phyloP scores from a whole-genome alignment of 2,329 filamentous ascomycete genomes.

The Cryphonectria radicalis region DNA sequence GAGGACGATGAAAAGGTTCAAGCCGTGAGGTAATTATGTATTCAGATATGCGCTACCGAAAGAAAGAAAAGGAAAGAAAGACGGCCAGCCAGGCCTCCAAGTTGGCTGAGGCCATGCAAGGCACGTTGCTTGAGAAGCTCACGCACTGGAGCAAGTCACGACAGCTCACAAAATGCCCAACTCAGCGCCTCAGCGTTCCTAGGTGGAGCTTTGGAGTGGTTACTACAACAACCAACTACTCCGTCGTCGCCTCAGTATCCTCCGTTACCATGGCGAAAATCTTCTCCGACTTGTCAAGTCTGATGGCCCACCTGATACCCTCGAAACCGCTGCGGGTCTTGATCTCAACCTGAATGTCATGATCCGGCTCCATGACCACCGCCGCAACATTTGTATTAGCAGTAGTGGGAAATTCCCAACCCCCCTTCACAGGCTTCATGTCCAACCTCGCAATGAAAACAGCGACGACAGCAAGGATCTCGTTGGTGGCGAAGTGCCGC shows the following conservation, averaged over 20 bases:
- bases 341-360: slow-evolving; percentile 22
- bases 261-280: slow-evolving; percentile 22
- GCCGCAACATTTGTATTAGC: slow-evolving; percentile 37
- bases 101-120: too few species aligned
- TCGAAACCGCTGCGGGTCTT: slow-evolving; percentile 17
- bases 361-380: slow-evolving; percentile 36
- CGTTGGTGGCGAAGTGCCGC: slow-evolving; percentile 37
- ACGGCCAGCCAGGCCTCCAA: too few species aligned
- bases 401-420: slow-evolving; percentile 35
- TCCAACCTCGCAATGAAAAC: slow-evolving; percentile 36
- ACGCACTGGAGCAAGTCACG: too few species aligned
- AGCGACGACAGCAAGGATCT: slow-evolving; percentile 35
- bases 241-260: neutral
- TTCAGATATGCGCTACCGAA: too few species aligned
- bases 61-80: too few species aligned
- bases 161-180: too few species aligned
- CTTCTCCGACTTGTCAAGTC: slow-evolving; percentile 16
- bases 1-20: too few species aligned
- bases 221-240: neutral
- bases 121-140: too few species aligned
- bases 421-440: slow-evolving; percentile 32
- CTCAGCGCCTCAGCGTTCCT: neutral
- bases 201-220: neutral
- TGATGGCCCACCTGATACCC: slow-evolving; percentile 11
- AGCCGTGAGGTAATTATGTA: too few species aligned